phyloP scores from a whole-genome alignment of 768 basidiomycete genomes.

The Hortiboletus campestris region DNA sequence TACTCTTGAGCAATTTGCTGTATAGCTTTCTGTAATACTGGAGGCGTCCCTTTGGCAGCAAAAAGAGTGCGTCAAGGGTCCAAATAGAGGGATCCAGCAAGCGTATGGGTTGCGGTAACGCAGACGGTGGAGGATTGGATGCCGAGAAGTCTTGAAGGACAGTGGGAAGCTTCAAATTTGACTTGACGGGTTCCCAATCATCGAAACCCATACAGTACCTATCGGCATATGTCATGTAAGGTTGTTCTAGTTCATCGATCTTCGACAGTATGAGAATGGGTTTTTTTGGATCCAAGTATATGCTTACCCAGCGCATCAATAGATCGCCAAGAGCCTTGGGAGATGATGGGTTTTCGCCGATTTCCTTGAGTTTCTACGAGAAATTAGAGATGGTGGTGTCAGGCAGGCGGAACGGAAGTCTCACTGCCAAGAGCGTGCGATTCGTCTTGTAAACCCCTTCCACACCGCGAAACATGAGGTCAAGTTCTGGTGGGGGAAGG shows the following conservation, averaged over 20 bases:
- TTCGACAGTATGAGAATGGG: conserved; percentile 33
- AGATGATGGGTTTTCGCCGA: conserved; percentile 87
- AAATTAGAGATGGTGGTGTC: conserved; percentile 11
- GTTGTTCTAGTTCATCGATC: conserved; percentile 89
- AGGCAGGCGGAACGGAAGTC: neutral
- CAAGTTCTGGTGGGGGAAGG: conserved; percentile 88
- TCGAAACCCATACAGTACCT: conserved; percentile 81
- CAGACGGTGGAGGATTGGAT: conserved; percentile 55
- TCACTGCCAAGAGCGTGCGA: conserved; percentile 70
- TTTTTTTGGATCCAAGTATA: conserved; percentile 4
- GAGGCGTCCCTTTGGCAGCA: conserved; percentile 79
- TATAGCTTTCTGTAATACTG: conserved; percentile 94
- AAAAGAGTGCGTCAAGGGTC: conserved; percentile 87
- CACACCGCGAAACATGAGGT: conserved; percentile 91
- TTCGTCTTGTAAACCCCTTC: conserved; percentile 94
- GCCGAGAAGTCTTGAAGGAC: conserved; percentile 71
- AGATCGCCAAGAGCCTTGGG: conserved; percentile 94
- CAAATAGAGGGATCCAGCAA: conserved; percentile 49
- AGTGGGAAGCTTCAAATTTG: conserved; percentile 66
- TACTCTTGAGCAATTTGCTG: conserved; percentile 78
- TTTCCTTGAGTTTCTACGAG: conserved; percentile 85
- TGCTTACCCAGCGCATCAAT: conserved; percentile 92
- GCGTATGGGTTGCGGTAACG: conserved; percentile 33
- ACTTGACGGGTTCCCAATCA: conserved; percentile 73
- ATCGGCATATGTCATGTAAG: conserved; percentile 79